phyloP scores from a whole-genome alignment of 1,284 basidiomycete genomes.

The Ceratobasidium sp. region DNA sequence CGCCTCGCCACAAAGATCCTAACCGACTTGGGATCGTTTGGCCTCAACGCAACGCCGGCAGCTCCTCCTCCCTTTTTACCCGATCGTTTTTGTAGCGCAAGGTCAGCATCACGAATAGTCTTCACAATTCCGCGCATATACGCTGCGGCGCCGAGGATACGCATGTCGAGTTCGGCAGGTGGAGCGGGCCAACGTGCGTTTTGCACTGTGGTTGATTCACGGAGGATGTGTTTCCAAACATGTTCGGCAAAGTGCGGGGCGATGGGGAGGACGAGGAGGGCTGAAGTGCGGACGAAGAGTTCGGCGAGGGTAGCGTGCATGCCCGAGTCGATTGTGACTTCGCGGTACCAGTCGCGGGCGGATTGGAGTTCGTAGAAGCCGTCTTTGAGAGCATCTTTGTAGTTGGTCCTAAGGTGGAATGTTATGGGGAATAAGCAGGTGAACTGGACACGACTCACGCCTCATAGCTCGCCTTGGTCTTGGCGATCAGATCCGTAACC shows the following conservation, averaged over 20 bases:
- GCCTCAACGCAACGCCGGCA: slow-evolving; percentile 73
- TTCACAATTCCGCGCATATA: slow-evolving; percentile 92
- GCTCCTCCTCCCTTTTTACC: slow-evolving; percentile 69
- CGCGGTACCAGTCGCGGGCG: slow-evolving; percentile 95
- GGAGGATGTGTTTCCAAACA: slow-evolving; percentile 84
- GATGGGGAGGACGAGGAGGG: slow-evolving; percentile 87
- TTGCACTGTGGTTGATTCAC: slow-evolving; percentile 83
- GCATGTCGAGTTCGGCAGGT: slow-evolving; percentile 53
- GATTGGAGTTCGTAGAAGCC: slow-evolving; percentile 98
- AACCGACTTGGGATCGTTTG: slow-evolving; percentile 86
- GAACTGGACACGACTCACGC: slow-evolving; percentile 66
- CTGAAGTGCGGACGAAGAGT: slow-evolving; percentile 86
- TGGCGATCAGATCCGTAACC: slow-evolving; percentile 86
- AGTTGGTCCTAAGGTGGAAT: slow-evolving; percentile 76
- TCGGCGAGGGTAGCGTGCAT: slow-evolving; percentile 84
- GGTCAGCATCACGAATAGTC: slow-evolving; percentile 91
- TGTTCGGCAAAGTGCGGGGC: slow-evolving; percentile 97
- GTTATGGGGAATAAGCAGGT: not conserved
- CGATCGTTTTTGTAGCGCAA: slow-evolving; percentile 74
- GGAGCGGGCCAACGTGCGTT: slow-evolving; percentile 80
- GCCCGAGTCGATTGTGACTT: slow-evolving; percentile 86
- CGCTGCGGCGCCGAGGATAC: slow-evolving; percentile 75
- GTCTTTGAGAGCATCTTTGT: slow-evolving; percentile 95
- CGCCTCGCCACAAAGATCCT: slow-evolving; percentile 89
- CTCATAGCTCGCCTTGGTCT: slow-evolving; percentile 83